Base-by-base conservation (phyloP, 2,329 filamentous ascomycete species). In the Botrytis fabae region DNA sequence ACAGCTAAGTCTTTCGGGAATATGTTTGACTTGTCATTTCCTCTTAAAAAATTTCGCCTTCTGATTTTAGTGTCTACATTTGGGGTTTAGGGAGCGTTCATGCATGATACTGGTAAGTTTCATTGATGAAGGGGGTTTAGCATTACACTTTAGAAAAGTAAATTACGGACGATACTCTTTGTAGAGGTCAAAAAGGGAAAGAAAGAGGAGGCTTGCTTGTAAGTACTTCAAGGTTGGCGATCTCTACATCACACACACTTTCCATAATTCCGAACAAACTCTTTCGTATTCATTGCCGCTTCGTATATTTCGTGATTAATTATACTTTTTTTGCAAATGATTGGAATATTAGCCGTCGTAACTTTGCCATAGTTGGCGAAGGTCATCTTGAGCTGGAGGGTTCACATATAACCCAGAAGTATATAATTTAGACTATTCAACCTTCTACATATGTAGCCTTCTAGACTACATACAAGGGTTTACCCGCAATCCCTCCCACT, bases 151-250 rank as follows among this genome's bases (percentile, higher is more conserved):
- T 70, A 66, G 65, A 66, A 63, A 69, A 61, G 44, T 54, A 69
- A 57, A 57, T 4, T 28, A 57, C 51, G 57, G 38, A 70, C 46
- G 69, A 40, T 40, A 61, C 59, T 70, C 18, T 28, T 46, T 38
- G 44, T 14, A 44, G 32, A 20, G 57, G 28, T 38, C 59, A 25
- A 46, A 54, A n/a, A 51, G 25, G 48, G 25, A n/a, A 68, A 51
- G 51, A 48, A 69, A 46, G n/a, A 46, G 25, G 62, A 59, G 62
- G 73, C 71, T 73, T 77, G 60, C 70, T 77, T 80, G 79, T 79
- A 79, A 79, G 78, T 80, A 79, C 77, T 73, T 74, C 76, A 80
- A 79, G 78, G 78, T 80, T 79, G 72, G 78, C 78, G 70, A 78
- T 79, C 74, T 76, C 76, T 75, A 75, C 73, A 77, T 75, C 73